Evolutionary conservation across 768 basidiomycete genomes (phyloP), one percentile per base, ranked within the genome.

Genomic region (Ramaria rubella): DNA sequence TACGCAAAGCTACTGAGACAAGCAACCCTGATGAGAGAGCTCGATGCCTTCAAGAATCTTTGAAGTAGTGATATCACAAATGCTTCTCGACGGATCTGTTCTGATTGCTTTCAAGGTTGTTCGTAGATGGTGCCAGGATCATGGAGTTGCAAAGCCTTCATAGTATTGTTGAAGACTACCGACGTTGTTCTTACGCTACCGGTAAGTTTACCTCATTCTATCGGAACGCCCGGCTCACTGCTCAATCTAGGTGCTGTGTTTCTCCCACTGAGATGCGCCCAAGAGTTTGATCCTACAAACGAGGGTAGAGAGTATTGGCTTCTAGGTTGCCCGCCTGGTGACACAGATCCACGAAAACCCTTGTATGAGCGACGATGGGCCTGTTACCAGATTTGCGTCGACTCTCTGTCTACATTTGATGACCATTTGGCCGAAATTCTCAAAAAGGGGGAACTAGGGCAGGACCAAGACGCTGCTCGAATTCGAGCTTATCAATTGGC

Each of bases 101-200:
- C 30, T 48, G 14, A 45, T 44, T 56, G 55, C n/a, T 14, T 11
- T 19, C 11, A 61, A 94, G 94, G 46, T 69, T 98, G 40, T 97
- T 96, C 72, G 81, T 80, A 53, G 94, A 94, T 68, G 93, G 91
- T 19, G 87, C 92, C 5, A 81, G 85, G 27, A 89, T 88, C 58
- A 72, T 98, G 43, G 86, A 89, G 48, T 81, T 90, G 34, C 84
- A 91, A 51, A 87, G 90, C 66, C 77, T 97, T 26, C 78, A 86
- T 29, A 93, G 96, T 65, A 81, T 96, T 27, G 81, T 86, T 59
- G 83, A 83, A n/a, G 91, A 97, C 65, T 98, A 94, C 68, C 89
- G 88, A 59, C 82, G 86, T 58, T 72, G 96, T 55, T 77, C 81
- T 57, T 97, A 87, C 64, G 85, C 91, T 9, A 82, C 84, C 77